phyloP scores from a whole-genome alignment of 441 rosid species.

The Erodium texanum region DNA sequence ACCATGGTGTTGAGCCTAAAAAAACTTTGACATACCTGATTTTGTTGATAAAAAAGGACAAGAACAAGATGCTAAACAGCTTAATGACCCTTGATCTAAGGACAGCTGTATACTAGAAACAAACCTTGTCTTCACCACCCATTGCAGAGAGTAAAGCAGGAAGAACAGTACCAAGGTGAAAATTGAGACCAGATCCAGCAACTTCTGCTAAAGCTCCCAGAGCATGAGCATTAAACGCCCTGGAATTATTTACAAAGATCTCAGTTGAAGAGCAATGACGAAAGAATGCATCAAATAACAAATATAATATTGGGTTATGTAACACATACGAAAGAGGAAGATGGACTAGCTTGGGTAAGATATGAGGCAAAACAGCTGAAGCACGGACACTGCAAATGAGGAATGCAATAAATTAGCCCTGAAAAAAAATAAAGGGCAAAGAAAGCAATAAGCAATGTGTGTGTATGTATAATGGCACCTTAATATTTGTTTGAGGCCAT shows the following conservation, averaged over 20 bases:
- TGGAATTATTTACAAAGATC: slow-evolving; percentile 28
- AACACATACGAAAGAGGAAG: slow-evolving; percentile 86
- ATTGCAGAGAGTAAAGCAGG: slow-evolving; percentile 92
- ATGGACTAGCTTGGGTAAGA: slow-evolving; percentile 91
- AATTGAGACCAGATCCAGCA: slow-evolving; percentile 87
- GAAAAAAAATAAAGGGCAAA: slow-evolving; percentile 3
- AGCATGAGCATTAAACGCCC: slow-evolving; percentile 98
- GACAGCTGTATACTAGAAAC: not conserved
- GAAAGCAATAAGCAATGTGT: slow-evolving; percentile 7
- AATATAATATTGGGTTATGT: slow-evolving; percentile 13
- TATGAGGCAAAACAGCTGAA: slow-evolving; percentile 95
- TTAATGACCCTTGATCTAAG: not conserved
- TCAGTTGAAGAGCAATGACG: slow-evolving; percentile 10
- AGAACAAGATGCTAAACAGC: slow-evolving; percentile 6
- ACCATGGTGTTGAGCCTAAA: too few relatives aligned
- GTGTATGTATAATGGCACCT: slow-evolving; percentile 37
- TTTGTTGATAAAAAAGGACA: not conserved
- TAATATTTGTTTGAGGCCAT: slow-evolving; percentile 96
- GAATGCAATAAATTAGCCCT: slow-evolving; percentile 21
- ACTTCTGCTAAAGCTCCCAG: slow-evolving; percentile 98
- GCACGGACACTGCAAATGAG: slow-evolving; percentile 75
- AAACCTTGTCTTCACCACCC: slow-evolving; percentile 74
- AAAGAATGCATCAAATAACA: slow-evolving; percentile 8
- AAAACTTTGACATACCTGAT: too few relatives aligned
- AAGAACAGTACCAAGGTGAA: slow-evolving; percentile 83